Base-by-base conservation (phyloP, 1,139 yeast genomes). In the Yamadazyma sp. region DNA sequence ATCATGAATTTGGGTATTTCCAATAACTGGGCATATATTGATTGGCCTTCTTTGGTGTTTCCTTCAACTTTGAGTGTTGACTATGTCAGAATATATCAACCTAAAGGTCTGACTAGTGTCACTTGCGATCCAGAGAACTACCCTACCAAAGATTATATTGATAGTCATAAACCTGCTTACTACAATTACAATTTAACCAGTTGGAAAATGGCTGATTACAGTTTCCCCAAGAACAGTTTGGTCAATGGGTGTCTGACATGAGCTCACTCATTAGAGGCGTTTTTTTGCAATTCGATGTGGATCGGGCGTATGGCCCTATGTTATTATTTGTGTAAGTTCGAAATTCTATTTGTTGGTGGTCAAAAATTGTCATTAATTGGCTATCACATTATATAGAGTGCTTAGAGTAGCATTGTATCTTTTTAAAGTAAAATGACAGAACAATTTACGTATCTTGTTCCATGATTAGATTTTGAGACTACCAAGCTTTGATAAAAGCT, bases 71-170 rank as follows among this genome's bases (percentile, higher is more conserved):
- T 87, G 73, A 66, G 79, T 43, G 67, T 87, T 40, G 96, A 87
- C 59, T 84, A 81, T 54, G 87, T 87, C 12, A 76, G 96, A 48
- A 60, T 87, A 12, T 87, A 87, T 58, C 96, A 87, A 62, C 92
- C 94, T 2, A 50, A 62, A 28, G 77, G 68, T 47, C 54, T 62
- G 4, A 55, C 61, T 2, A 68, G 76, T 25, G 45, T 83, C 8
- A 83, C 88, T 0, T 87, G 96, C 62, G 95, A 87, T 56, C 96
- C 96, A 1, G 54, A 52, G 0, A 86, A 69, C 44, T 80, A 70
- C 52, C 95, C 95, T 30, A 87, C 96, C 0, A 64, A 67, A 39
- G 84, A 84, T 48, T 87, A 87, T 63, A 87, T 87, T 51, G 64
- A 77, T 41, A 55, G 61, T 17, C 95, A 87, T 58, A 54, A 64